A percentile compares a stretch with the other conserved stretches of the same genome.
These are phyloP conservation scores for Amphibolis antarctica DNA, from an alignment of 106 monocot genomes.

Conservation along the genomic window DNA sequence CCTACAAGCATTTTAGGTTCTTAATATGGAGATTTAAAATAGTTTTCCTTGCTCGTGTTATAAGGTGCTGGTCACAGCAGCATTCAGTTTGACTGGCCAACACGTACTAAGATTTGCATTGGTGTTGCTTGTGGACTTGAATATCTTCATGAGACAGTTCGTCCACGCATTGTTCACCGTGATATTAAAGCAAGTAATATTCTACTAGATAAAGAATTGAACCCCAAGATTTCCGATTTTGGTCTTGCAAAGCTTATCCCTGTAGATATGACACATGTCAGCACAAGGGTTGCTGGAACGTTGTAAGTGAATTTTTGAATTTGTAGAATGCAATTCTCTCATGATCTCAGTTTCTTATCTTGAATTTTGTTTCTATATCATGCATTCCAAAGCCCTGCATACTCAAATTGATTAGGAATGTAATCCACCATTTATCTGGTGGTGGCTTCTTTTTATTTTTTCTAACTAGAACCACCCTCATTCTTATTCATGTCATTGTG, in stretches of 20 bases:
- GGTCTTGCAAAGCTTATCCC: constrained; percentile 30
- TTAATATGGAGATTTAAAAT: background rate
- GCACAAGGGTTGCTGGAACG: constrained; percentile 28
- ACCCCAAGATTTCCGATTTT: constrained; percentile 24
- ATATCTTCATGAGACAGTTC: constrained; percentile 23
- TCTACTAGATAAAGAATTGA: constrained; percentile 20
- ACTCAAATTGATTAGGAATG: no score
- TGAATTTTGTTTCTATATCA: background rate
- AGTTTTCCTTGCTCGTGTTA: background rate
- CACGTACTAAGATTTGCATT: constrained; percentile 15
- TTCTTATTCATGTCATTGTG: no score
- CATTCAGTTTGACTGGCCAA: constrained; percentile 15
- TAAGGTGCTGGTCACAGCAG: constrained; percentile 10
- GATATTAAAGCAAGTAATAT: constrained; percentile 32
- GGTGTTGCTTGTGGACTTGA: constrained; percentile 20
- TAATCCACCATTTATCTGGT: no score
- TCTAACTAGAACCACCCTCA: no score
- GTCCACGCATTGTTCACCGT: constrained; percentile 16
- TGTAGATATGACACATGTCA: constrained; percentile 17
- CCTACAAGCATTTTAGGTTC: background rate
- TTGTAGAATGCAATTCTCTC: background rate
- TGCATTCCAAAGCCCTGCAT: no score
- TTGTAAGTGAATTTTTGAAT: constrained; percentile 5
- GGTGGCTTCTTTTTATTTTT: no score
- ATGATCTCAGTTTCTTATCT: background rate